These are phyloP conservation scores for Globisporangium heterothallicum DNA, from an alignment of 352 stramenopile genomes.

Conservation along the genomic window DNA sequence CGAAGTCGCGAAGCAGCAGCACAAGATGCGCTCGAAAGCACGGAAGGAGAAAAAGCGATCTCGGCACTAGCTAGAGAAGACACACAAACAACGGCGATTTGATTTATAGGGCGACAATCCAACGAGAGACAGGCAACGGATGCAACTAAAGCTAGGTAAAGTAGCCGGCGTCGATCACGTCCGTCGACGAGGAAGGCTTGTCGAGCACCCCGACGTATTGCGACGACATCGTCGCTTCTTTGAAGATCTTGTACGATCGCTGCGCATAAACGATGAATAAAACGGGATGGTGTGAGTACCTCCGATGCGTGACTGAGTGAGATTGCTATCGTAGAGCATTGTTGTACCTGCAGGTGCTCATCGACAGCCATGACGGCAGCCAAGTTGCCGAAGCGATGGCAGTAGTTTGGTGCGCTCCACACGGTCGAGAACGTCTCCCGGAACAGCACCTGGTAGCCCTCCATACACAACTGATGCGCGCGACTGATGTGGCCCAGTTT, in stretches of 20 bases:
- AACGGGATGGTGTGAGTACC: constrained; percentile 1
- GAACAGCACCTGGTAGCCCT: constrained; percentile 75
- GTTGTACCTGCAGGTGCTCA: constrained; percentile 44
- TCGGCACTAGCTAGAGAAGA: constrained; percentile 24
- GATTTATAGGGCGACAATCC: too few species aligned
- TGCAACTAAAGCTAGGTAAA: constrained; percentile 61
- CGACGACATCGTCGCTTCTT: constrained; percentile 67
- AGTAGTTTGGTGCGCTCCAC: constrained; percentile 87
- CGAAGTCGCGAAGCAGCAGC: constrained; percentile 72
- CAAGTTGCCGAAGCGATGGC: constrained; percentile 78
- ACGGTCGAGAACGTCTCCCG: constrained; percentile 76
- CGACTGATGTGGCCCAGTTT: constrained; percentile 74
- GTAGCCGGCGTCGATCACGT: constrained; percentile 82
- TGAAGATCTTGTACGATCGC: constrained; percentile 85
- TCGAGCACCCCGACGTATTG: constrained; percentile 63
- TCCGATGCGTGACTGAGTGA: too few species aligned
- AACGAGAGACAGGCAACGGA: constrained; percentile 1
- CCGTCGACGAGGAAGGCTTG: constrained; percentile 58
- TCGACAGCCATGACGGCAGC: constrained; percentile 67
- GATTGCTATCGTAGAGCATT: background rate
- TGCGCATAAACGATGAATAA: constrained; percentile 15
- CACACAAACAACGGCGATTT: background rate
- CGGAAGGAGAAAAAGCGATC: constrained; percentile 77
- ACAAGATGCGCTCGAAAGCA: constrained; percentile 68
- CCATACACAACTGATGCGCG: constrained; percentile 85